Percentiles rank a stretch among this genome's conserved stretches.
Conservation (phyloP, 108 stramenopile species). For the Cylindrotheca closterium region DNA sequence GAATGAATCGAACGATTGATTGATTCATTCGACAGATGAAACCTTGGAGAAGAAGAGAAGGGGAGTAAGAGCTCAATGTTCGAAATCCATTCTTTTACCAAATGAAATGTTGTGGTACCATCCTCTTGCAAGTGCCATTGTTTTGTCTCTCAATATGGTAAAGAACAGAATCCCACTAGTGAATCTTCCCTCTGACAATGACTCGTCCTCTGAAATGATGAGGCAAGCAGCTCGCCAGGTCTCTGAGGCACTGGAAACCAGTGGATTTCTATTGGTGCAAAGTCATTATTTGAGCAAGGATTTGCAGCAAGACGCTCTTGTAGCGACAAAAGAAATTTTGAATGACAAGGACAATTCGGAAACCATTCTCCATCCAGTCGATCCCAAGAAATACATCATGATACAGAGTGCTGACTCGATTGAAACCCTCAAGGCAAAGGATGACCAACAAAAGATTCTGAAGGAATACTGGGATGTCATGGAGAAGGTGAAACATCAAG, state of each 20-base stretch:
- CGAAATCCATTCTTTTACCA: too few species aligned
- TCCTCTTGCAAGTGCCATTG: too few species aligned
- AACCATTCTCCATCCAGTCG: slow-evolving; percentile 57
- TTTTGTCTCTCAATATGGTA: too few species aligned
- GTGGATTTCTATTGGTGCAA: slow-evolving; percentile 61
- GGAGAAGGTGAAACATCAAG: slow-evolving; percentile 33
- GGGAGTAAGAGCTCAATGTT: too few species aligned
- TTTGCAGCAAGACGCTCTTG: slow-evolving; percentile 48
- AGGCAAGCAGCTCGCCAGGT: slow-evolving; percentile 7
- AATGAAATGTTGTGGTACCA: too few species aligned
- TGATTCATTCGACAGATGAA: too few species aligned
- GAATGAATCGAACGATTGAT: too few species aligned
- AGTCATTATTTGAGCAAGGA: slow-evolving; percentile 33
- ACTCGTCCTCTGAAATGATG: background rate
- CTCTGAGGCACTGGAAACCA: slow-evolving; percentile 39
- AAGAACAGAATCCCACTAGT: slow-evolving; percentile 15
- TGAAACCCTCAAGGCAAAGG: background rate
- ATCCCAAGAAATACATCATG: slow-evolving; percentile 72
- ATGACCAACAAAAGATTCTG: slow-evolving; percentile 15
- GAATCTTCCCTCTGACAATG: background rate
- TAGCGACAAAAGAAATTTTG: slow-evolving; percentile 39
- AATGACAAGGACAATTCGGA: slow-evolving; percentile 7
- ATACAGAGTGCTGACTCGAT: slow-evolving; percentile 24
- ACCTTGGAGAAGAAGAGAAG: too few species aligned
- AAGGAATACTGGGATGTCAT: slow-evolving; percentile 48